Evolutionary conservation across 225 moss, liverwort and hornwort genomes (phyloP).

Genomic region (Ulota crispa): DNA sequence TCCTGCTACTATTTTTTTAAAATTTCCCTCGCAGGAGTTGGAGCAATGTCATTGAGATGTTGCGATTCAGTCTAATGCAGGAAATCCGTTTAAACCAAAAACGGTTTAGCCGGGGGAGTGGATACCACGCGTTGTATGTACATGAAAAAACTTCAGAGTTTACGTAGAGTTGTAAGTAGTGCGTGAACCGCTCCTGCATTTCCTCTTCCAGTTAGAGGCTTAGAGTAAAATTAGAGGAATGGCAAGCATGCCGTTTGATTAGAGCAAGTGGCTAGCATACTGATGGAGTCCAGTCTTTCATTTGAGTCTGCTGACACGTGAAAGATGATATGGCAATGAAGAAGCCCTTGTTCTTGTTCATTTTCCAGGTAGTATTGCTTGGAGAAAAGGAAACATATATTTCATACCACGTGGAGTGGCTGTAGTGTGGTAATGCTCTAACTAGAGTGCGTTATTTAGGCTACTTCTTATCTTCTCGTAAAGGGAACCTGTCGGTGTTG

Average conservation of each 20-base stretch:
- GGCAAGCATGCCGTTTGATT: not conserved
- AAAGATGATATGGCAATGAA: not conserved
- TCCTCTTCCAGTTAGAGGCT: conserved; percentile 11
- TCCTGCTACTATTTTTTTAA: conserved; percentile 23
- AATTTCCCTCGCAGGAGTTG: conserved; percentile 11
- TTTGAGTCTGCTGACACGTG: conserved; percentile 7
- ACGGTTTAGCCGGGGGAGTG: conserved; percentile 13
- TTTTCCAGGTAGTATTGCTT: not conserved
- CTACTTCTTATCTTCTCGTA: not conserved
- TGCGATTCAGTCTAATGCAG: conserved; percentile 6
- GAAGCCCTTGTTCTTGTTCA: not conserved
- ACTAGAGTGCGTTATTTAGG: conserved; percentile 5
- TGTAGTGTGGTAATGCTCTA: not conserved
- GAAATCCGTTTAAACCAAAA: conserved; percentile 11
- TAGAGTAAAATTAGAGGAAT: conserved; percentile 1
- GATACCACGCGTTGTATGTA: conserved; percentile 26
- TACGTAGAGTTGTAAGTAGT: conserved; percentile 22
- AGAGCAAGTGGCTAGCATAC: not conserved
- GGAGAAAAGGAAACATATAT: not conserved
- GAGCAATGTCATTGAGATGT: conserved; percentile 22
- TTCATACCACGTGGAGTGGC: conserved; percentile 4
- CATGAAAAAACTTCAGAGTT: conserved; percentile 1
- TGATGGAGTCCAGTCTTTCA: not conserved
- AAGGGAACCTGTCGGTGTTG: not conserved
- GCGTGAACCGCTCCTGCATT: conserved; percentile 18